phyloP scores from a whole-genome alignment of 2,329 filamentous ascomycete species.

The Ceratocystis destructans region DNA sequence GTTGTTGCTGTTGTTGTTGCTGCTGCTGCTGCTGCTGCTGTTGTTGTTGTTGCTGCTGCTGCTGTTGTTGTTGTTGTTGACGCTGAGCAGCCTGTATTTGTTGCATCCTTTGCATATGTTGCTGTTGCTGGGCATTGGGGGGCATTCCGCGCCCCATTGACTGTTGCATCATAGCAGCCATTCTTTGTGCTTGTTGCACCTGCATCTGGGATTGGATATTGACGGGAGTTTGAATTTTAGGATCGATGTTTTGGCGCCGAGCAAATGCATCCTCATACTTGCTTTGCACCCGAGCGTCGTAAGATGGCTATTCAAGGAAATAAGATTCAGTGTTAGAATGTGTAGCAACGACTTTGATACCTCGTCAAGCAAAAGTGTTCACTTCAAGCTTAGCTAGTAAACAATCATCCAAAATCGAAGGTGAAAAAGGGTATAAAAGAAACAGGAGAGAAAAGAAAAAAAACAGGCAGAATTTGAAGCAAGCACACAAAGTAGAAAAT shows the following conservation, averaged over 20 bases:
- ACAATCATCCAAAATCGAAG: background rate
- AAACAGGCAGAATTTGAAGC: background rate
- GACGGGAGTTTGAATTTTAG: constrained; percentile 27
- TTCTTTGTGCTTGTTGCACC: constrained; percentile 6
- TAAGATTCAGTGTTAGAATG: background rate
- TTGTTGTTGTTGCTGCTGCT: constrained; percentile 23
- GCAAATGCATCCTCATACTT: constrained; percentile 38
- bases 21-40: constrained; percentile 12
- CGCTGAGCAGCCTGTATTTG: constrained; percentile 22
- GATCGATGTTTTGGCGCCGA: constrained; percentile 38
- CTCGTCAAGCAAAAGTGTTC: background rate
- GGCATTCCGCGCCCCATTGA: constrained; percentile 23
- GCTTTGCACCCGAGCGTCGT: constrained; percentile 35
- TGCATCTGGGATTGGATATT: constrained; percentile 1
- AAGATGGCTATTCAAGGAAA: constrained; percentile 30
- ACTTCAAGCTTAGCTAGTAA: background rate
- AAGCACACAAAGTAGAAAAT: background rate
- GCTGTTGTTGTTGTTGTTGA: constrained; percentile 26
- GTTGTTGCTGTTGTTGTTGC: constrained; percentile 27
- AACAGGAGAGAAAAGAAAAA: background rate
- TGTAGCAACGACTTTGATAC: background rate
- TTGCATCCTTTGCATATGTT: constrained; percentile 18
- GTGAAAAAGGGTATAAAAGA: background rate
- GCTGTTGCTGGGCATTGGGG: constrained; percentile 22
- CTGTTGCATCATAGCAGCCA: constrained; percentile 15